Evolutionary conservation across 495 filamentous ascomycete genomes (phyloP).

Genomic region (Neurospora pannonica): DNA sequence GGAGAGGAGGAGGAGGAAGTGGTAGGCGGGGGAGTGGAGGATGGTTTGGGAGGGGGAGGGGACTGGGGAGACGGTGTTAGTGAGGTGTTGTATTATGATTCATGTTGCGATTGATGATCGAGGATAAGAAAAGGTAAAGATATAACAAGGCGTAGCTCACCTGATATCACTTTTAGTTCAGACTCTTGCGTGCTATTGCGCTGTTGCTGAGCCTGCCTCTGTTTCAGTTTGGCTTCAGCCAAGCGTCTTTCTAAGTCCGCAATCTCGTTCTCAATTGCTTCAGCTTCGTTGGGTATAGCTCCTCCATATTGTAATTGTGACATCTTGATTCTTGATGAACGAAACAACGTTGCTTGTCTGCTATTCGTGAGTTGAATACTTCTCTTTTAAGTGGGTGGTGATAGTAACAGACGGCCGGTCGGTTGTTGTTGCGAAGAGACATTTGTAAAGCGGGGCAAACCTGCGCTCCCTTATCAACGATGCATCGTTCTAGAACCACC

Average conservation of each 20-base stretch:
- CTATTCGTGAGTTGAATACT: neutral
- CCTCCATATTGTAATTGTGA: neutral
- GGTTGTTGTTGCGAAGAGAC: neutral
- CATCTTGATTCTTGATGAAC: neutral
- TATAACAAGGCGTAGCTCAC: neutral
- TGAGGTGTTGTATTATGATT: neutral
- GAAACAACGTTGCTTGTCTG: neutral
- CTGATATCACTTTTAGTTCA: neutral
- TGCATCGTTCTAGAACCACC: neutral
- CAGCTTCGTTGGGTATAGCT: neutral
- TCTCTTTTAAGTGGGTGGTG: neutral
- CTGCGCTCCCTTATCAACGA: neutral
- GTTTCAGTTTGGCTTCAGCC: constrained; percentile 22
- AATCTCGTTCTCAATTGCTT: constrained; percentile 22
- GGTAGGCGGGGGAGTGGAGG: constrained; percentile 29
- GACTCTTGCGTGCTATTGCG: neutral
- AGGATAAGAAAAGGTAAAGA: too few species aligned
- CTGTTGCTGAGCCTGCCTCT: constrained; percentile 2
- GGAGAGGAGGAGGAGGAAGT: constrained; percentile 82
- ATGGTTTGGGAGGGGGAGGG: neutral
- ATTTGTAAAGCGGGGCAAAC: neutral
- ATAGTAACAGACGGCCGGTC: neutral
- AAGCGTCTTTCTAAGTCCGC: constrained; percentile 30
- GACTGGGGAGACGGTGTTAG: neutral
- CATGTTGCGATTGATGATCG: neutral